phyloP scores from a whole-genome alignment of 345 rosid species.

The Syzygium grande region DNA sequence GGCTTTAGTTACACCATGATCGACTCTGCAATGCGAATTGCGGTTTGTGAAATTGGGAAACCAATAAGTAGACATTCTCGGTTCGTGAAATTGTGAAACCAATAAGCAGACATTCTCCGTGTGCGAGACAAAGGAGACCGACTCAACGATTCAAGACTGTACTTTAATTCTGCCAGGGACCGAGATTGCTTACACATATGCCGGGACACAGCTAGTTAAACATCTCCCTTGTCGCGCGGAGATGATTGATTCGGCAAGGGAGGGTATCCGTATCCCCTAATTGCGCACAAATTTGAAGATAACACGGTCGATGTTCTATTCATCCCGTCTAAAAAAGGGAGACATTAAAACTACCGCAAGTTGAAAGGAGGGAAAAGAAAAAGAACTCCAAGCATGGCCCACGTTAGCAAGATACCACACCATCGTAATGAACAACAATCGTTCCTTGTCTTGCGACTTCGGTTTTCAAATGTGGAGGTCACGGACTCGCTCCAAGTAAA shows the following conservation, averaged over 20 bases:
- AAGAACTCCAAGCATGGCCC: not conserved
- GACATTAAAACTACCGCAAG: not conserved
- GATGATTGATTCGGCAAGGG: not conserved
- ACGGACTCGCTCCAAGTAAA: not conserved
- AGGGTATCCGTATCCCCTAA: not conserved
- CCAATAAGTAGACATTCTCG: no score
- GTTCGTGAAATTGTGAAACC: not conserved
- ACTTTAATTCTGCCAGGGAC: not conserved
- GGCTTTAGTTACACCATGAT: not conserved
- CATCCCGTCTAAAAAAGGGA: not conserved
- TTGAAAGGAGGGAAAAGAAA: not conserved
- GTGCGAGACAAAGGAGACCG: not conserved
- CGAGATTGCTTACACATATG: not conserved
- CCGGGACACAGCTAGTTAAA: not conserved
- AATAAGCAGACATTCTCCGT: not conserved
- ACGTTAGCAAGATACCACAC: not conserved
- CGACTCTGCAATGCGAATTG: not conserved
- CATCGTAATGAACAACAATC: not conserved
- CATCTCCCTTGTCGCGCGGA: not conserved
- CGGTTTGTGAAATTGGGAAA: no score
- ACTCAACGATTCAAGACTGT: not conserved
- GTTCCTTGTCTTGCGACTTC: not conserved
- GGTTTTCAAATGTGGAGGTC: not conserved
- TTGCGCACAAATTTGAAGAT: not conserved
- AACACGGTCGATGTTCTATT: not conserved